Evolutionary conservation across 2,329 filamentous ascomycete genomes (phyloP).

Genomic region (Fusarium sp.): DNA sequence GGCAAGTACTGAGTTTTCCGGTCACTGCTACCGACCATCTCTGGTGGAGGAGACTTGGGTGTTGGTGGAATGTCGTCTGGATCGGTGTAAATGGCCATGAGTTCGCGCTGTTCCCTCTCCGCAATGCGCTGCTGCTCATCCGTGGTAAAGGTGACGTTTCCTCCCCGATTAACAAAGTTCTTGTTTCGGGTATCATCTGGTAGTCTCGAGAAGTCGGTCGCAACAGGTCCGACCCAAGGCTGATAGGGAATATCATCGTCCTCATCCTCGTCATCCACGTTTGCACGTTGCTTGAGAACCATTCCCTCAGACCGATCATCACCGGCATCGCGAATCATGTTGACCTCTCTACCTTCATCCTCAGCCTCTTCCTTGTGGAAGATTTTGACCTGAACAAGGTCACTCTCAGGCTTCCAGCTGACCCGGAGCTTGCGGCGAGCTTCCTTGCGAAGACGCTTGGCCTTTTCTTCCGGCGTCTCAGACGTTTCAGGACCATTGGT

Average conservation of each 20-base stretch:
- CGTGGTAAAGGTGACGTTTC: slow-evolving; percentile 62
- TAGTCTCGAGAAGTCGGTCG: slow-evolving; percentile 61
- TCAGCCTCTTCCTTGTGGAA: slow-evolving; percentile 81
- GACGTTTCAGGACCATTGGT: slow-evolving; percentile 59
- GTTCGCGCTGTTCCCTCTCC: slow-evolving; percentile 67
- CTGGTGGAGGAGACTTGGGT: slow-evolving; percentile 64
- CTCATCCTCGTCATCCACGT: slow-evolving; percentile 65
- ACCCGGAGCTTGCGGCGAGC: slow-evolving; percentile 77
- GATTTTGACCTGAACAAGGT: slow-evolving; percentile 73
- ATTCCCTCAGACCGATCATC: slow-evolving; percentile 81
- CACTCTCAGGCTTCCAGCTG: slow-evolving; percentile 75
- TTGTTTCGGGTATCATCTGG: slow-evolving; percentile 59
- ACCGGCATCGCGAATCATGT: slow-evolving; percentile 77
- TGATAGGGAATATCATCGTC: slow-evolving; percentile 67
- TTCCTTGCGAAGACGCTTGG: slow-evolving; percentile 78
- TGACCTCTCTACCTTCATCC: slow-evolving; percentile 74
- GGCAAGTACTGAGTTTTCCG: slow-evolving; percentile 53
- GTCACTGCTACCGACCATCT: slow-evolving; percentile 41
- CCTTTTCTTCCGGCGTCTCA: slow-evolving; percentile 76
- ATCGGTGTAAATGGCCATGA: slow-evolving; percentile 71
- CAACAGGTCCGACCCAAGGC: slow-evolving; percentile 63
- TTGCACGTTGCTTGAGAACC: slow-evolving; percentile 69
- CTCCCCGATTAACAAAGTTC: slow-evolving; percentile 67
- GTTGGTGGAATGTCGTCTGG: slow-evolving; percentile 66
- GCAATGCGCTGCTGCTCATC: slow-evolving; percentile 67